phyloP scores from a whole-genome alignment of 768 basidiomycete genomes.

The Sistotremastrum suecicum region DNA sequence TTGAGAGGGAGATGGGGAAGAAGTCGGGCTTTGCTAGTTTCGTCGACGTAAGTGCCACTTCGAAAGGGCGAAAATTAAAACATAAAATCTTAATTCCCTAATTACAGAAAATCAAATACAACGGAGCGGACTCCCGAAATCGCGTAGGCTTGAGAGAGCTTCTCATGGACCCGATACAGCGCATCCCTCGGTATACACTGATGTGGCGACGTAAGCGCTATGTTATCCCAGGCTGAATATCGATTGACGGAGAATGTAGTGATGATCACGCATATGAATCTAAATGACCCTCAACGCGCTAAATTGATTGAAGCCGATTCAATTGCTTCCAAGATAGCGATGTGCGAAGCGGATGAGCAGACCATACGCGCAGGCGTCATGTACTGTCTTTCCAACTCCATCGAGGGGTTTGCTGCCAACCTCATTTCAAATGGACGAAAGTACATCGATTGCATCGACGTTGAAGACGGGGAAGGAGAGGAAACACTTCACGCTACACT shows the following conservation, averaged over 20 bases:
- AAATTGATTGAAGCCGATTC: slow-evolving; percentile 77
- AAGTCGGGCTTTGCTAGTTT: slow-evolving; percentile 71
- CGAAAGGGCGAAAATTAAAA: neutral
- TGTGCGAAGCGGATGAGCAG: slow-evolving; percentile 83
- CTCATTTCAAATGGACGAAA: slow-evolving; percentile 81
- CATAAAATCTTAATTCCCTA: slow-evolving; percentile 2
- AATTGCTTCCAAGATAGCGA: slow-evolving; percentile 80
- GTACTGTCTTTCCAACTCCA: slow-evolving; percentile 68
- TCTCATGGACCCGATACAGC: slow-evolving; percentile 92
- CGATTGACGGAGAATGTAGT: slow-evolving; percentile 18
- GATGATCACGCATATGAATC: slow-evolving; percentile 84
- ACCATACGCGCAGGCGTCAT: slow-evolving; percentile 82
- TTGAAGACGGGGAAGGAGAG: slow-evolving; percentile 48
- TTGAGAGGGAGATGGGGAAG: slow-evolving; percentile 71
- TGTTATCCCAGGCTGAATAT: neutral
- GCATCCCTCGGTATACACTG: slow-evolving; percentile 88
- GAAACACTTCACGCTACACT: slow-evolving; percentile 68
- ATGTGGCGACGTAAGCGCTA: slow-evolving; percentile 47
- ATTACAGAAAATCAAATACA: slow-evolving; percentile 73
- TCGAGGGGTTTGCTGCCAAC: slow-evolving; percentile 83
- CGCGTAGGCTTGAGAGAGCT: slow-evolving; percentile 83
- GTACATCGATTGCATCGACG: slow-evolving; percentile 87
- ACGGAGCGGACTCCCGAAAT: slow-evolving; percentile 55
- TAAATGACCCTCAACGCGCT: slow-evolving; percentile 59
- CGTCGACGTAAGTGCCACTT: slow-evolving; percentile 54